Evolutionary conservation across 345 rosid species (phyloP).

Genomic region (Arabidopsis thaliana): TAIR10.1 NC_003076.8:21125001-21125500

Average conservation of each 20-base stretch:
- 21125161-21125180: background rate
- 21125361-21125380: background rate
- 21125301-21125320: conserved; percentile 14
- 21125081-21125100: background rate
- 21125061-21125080: conserved; percentile 26
- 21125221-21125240: conserved; percentile 36
- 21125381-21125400: background rate
- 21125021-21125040: conserved; percentile 31
- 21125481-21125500: background rate
- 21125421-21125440: conserved; percentile 19
- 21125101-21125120: background rate
- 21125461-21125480: background rate
- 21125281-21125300: conserved; percentile 1
- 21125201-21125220: conserved; percentile 32
- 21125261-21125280: conserved; percentile 30
- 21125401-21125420: background rate
- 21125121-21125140: conserved; percentile 13
- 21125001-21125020: conserved; percentile 34
- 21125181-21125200: conserved; percentile 34
- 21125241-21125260: conserved; percentile 37
- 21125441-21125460: background rate
- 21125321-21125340: conserved; percentile 19
- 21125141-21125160: background rate
- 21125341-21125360: conserved; percentile 6
- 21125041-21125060: conserved; percentile 22